These are phyloP conservation scores for Tylopilus sp. DNA, from an alignment of 1,284 basidiomycete species.

Conservation along the genomic window DNA sequence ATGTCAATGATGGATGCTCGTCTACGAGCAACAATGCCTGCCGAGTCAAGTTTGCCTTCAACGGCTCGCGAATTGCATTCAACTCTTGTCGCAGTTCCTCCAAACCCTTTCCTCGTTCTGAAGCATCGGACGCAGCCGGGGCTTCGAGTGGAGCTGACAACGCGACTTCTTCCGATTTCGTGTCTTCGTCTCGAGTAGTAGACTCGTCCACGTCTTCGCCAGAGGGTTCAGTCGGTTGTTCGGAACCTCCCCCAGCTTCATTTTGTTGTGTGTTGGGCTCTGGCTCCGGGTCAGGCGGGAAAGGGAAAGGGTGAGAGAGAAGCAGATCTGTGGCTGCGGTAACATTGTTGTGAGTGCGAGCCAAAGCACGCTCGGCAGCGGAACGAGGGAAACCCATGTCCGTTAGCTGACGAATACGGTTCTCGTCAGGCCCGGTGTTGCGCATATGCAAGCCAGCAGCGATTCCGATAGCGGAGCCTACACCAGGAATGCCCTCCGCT, in stretches of 20 bases:
- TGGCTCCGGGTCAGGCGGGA: slow-evolving; percentile 57
- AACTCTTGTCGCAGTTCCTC: slow-evolving; percentile 66
- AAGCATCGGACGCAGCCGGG: slow-evolving; percentile 8
- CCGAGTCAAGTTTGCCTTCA: slow-evolving; percentile 63
- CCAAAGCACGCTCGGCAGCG: slow-evolving; percentile 80
- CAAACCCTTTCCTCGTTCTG: slow-evolving; percentile 43
- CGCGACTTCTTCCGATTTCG: slow-evolving; percentile 28
- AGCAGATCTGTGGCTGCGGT: slow-evolving; percentile 88
- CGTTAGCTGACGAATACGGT: slow-evolving; percentile 74
- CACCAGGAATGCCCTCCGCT: slow-evolving; percentile 24
- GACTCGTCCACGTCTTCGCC: slow-evolving; percentile 28
- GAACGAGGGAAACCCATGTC: slow-evolving; percentile 97
- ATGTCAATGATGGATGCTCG: slow-evolving; percentile 82
- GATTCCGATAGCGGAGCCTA: slow-evolving; percentile 30
- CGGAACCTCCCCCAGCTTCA: slow-evolving; percentile 30
- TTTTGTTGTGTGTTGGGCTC: slow-evolving; percentile 36
- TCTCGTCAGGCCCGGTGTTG: slow-evolving; percentile 64
- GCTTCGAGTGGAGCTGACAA: slow-evolving; percentile 14
- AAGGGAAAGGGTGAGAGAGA: slow-evolving; percentile 77
- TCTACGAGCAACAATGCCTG: slow-evolving; percentile 81
- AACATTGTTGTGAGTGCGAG: slow-evolving; percentile 86
- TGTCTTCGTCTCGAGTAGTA: slow-evolving; percentile 27
- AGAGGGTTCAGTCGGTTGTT: slow-evolving; percentile 27
- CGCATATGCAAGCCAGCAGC: slow-evolving; percentile 40
- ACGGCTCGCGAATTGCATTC: slow-evolving; percentile 60